phyloP scores from a whole-genome alignment of 169 alveolate species.

The Cryptosporidium parvum region DNA sequence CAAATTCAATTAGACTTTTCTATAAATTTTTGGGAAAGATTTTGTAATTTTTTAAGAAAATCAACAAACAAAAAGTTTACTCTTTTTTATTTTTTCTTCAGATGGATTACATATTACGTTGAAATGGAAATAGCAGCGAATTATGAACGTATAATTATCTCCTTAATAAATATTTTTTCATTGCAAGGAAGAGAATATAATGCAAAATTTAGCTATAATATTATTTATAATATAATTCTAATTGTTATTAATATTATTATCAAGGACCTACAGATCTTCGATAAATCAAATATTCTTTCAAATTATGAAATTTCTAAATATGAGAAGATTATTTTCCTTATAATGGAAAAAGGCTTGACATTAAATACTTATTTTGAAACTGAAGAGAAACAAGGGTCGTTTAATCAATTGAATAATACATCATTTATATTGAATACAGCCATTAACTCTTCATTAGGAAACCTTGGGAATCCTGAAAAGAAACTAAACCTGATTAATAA shows the following conservation, averaged over 20 bases:
- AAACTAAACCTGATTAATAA: slow-evolving; percentile 6
- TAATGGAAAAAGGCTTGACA: slow-evolving; percentile 2
- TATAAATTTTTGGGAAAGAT: slow-evolving; percentile 57
- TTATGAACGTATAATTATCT: slow-evolving; percentile 24
- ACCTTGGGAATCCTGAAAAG: not conserved
- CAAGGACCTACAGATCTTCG: slow-evolving; percentile 14
- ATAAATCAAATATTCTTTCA: not conserved
- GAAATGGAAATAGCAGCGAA: slow-evolving; percentile 2
- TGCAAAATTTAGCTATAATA: not conserved
- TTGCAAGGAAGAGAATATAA: not conserved
- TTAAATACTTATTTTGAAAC: not conserved
- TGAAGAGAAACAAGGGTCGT: not conserved
- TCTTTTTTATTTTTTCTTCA: slow-evolving; percentile 32
- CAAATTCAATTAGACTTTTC: slow-evolving; percentile 4
- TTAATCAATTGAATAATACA: not conserved
- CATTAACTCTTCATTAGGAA: slow-evolving; percentile 11
- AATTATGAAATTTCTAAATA: slow-evolving; percentile 26
- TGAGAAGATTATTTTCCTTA: slow-evolving; percentile 18
- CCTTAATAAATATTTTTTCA: not conserved
- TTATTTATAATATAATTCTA: slow-evolving; percentile 8
- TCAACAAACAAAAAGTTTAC: not conserved
- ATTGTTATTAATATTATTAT: slow-evolving; percentile 12
- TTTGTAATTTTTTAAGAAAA: not conserved
- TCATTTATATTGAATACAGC: slow-evolving; percentile 14
- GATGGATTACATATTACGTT: slow-evolving; percentile 28